Base-by-base conservation (phyloP, 2,329 filamentous ascomycete species). In the Diaporthe batatas region DNA sequence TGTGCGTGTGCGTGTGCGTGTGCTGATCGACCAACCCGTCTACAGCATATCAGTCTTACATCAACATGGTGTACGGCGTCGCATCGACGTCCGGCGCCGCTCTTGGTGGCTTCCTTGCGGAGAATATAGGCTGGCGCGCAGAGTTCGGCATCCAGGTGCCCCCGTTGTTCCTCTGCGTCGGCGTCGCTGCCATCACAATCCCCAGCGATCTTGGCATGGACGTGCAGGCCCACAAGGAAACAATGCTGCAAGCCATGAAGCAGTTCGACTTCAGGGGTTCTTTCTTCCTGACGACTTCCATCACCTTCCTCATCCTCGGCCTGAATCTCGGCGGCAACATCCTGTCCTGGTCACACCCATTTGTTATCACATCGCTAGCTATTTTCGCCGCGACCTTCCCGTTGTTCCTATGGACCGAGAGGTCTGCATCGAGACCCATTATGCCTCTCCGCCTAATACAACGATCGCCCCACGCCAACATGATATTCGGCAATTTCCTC, bases 81-180 rank as follows among this genome's bases (percentile, higher is more conserved):
- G 88, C 85, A 0, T 84, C 87, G 2, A 86, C 88, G 8, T 82
- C 90, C 2, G 93, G 93, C 3, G 92, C 92, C 1, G 92, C 92
- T 0, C 84, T 93, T 8, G 93, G 92, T 18, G 92, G 92, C 1
- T 85, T 90, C 68, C 89, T 95, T 78, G 91, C 91, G 32, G 92
- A 94, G 77, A 85, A 84, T 44, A 81, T 94, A 1, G 93, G 93
- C 39, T 95, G 92, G 92, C 85, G 93, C 54, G 93, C 91, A 90
- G 91, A 92, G 71, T 94, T 92, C 78, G 89, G 89, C 69, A 81
- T 91, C 10, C 90, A 92, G 80, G 83, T 91, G 4, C 86, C 88
- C 3, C 82, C 84, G 0, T 77, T 91, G 39, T 34, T 86, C 0
- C 62, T 88, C 1, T 87, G 85, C 74, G 80, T 89, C 57, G 75